phyloP scores from a whole-genome alignment of 768 basidiomycete species.

The Tulasnella sp. region DNA sequence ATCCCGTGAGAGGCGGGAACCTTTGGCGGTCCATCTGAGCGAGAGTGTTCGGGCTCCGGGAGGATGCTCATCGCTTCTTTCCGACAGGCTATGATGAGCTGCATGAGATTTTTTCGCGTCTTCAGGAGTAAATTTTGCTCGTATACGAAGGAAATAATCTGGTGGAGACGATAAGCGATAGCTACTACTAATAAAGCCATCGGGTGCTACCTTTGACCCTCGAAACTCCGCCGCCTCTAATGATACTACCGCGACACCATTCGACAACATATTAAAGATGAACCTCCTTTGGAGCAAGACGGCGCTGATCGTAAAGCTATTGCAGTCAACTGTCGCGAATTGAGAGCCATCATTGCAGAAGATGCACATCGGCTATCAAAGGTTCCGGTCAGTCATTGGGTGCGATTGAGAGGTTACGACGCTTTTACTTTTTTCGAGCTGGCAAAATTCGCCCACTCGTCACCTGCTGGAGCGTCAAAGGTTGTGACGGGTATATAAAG shows the following conservation, averaged over 20 bases:
- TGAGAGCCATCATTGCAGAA: conserved; percentile 49
- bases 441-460: conserved; percentile 43
- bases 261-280: conserved; percentile 43
- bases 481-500: conserved; percentile 37
- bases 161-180: not conserved
- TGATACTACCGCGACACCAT: conserved; percentile 44
- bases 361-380: conserved; percentile 57
- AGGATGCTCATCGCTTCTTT: not conserved
- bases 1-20: not conserved
- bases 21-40: not conserved
- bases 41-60: not conserved
- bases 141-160: conserved; percentile 58
- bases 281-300: conserved; percentile 45
- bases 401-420: not conserved
- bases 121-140: conserved; percentile 7
- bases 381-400: conserved; percentile 20
- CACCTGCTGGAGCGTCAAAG: conserved; percentile 43
- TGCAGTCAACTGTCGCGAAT: conserved; percentile 20
- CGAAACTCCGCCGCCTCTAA: conserved; percentile 51
- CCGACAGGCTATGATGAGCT: not conserved
- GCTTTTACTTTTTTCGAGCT: conserved; percentile 35
- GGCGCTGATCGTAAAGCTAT: conserved; percentile 24
- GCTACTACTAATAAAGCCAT: not conserved
- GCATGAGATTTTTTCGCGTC: not conserved
- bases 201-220: conserved; percentile 48